Conservation (phyloP, 768 basidiomycete species). For the Mycena epipterygia region DNA sequence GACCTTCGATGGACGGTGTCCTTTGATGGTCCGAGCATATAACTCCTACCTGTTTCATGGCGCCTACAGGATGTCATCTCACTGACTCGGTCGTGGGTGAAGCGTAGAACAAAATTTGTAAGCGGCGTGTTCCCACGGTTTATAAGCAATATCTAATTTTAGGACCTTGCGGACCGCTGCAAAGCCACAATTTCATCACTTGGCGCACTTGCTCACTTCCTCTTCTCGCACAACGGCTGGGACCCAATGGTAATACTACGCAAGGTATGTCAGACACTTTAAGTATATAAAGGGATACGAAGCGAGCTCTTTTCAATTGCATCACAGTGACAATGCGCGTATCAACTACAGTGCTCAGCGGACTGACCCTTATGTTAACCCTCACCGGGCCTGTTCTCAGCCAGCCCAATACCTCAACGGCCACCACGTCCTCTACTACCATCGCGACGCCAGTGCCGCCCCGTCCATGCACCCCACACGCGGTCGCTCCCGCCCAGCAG, state of each 20-base stretch:
- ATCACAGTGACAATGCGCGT: not conserved
- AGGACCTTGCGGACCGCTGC: too few species aligned
- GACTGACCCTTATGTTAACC: not conserved
- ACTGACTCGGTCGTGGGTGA: too few species aligned
- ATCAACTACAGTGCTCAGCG: not conserved
- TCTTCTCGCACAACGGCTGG: too few species aligned
- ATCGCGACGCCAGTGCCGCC: not conserved
- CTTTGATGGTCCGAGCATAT: too few species aligned
- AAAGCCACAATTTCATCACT: too few species aligned
- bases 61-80: too few species aligned
- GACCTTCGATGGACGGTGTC: too few species aligned
- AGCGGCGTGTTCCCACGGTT: too few species aligned
- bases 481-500: not conserved
- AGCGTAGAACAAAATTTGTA: too few species aligned
- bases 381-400: not conserved
- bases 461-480: not conserved
- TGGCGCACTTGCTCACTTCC: too few species aligned
- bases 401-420: not conserved
- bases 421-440: not conserved
- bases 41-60: not conserved
- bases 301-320: not conserved
- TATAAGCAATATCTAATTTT: too few species aligned
- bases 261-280: not conserved
- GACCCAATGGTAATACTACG: not conserved
- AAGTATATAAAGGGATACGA: not conserved